phyloP scores from a whole-genome alignment of 495 filamentous ascomycete genomes.

The Penicillium canescens region DNA sequence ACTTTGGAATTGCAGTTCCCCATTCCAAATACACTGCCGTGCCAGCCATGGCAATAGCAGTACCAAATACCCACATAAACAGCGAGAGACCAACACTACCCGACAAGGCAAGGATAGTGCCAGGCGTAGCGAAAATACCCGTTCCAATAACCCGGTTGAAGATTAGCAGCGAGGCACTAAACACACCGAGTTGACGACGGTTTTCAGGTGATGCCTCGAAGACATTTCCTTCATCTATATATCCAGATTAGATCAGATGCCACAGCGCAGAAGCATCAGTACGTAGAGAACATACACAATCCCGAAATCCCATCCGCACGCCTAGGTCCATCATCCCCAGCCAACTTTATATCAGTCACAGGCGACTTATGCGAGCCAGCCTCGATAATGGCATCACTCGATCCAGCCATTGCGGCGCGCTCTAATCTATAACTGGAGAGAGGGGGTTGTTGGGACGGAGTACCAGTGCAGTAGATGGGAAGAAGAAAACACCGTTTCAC shows the following conservation, averaged over 20 bases:
- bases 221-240: conserved; percentile 50
- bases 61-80: conserved; percentile 54
- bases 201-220: conserved; percentile 62
- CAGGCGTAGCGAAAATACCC: conserved; percentile 65
- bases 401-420: conserved; percentile 3
- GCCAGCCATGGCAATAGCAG: conserved; percentile 48
- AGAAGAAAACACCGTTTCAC: background rate
- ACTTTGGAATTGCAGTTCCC: conserved; percentile 53
- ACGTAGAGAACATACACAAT: conserved; percentile 28
- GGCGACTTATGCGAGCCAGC: conserved; percentile 15
- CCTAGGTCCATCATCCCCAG: conserved; percentile 24
- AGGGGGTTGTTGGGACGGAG: too few species aligned
- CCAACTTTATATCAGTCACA: conserved; percentile 20
- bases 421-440: background rate
- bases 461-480: too few species aligned
- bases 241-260: background rate
- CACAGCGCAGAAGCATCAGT: background rate
- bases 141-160: conserved; percentile 68
- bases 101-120: conserved; percentile 52
- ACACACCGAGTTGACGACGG: conserved; percentile 60
- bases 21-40: conserved; percentile 57
- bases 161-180: conserved; percentile 64
- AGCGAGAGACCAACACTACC: conserved; percentile 54
- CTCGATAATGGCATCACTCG: conserved; percentile 8
- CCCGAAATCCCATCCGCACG: conserved; percentile 37